Evolutionary conservation across 129 eudicot species (phyloP), one percentile per base, ranked within the genome.

Genomic region (Silybum marianum): DNA sequence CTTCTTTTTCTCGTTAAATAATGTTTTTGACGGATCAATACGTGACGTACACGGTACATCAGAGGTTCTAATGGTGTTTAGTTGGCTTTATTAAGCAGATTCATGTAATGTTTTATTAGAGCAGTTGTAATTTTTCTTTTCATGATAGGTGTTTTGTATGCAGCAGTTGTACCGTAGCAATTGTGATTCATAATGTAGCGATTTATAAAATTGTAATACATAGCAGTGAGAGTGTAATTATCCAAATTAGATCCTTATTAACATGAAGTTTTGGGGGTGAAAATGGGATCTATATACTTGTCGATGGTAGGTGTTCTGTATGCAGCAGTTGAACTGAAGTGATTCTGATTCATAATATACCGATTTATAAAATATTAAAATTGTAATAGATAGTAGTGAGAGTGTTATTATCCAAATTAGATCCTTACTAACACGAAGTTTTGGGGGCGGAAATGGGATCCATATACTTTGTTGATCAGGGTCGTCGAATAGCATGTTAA

Each of bases 281-380:
- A 28, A 69, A 69, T 71, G 72, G 46, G 46, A 71, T 71, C 21
- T 9, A 34, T 9, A 70, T 68, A 11, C 72, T 68, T 68, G 72
- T 68, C 2, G 36, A 68, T 26, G 42, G 18, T 51, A 14, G 6
- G 6, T 51, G 19, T 2, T 51, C 3, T 13, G 21, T 51, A 16
- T 7, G 63, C 7, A 18, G 21, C 19, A 51, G 6, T 51, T 51
- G 21, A 8, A 14, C 63, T 51, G 18, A 18, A 51, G 3, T 6
- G 4, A 46, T 9, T 46, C 4, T 46, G n/a, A 46, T 46, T 28
- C 22, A 69, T n/a, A 71, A 71, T 71, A 26, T 71, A 16, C 25
- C 4, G 0, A 12, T 46, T 46, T 46, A 46, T 36, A 23, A 71
- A n/a, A n/a, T n/a, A n/a, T n/a, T n/a, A n/a, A n/a, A 34, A 21